Percentiles rank a stretch among this genome's conserved stretches.
Evolutionary conservation across 768 basidiomycete species (phyloP).

Genomic region (Rhodocollybia butyracea): DNA sequence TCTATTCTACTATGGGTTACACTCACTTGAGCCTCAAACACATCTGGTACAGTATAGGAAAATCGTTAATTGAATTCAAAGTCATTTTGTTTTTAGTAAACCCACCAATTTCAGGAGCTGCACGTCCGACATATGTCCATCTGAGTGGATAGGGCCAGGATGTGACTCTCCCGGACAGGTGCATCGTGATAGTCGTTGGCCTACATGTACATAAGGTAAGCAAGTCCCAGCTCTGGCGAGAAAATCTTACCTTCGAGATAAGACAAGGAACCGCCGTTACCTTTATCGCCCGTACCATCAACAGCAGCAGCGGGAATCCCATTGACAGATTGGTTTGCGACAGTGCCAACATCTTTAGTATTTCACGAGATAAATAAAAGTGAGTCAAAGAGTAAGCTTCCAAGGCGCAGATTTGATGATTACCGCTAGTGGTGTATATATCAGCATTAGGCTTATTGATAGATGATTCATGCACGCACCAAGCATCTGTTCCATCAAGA

Average conservation of each 20-base stretch:
- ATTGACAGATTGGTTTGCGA: constrained; percentile 49
- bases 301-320: constrained; percentile 43
- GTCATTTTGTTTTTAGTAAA: background rate
- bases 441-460: too few relatives aligned
- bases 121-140: constrained; percentile 49
- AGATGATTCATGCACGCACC: too few relatives aligned
- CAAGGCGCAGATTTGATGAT: too few relatives aligned
- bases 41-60: constrained; percentile 23
- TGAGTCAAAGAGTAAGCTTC: too few relatives aligned
- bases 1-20: background rate
- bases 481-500: too few relatives aligned
- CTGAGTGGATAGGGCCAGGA: constrained; percentile 44
- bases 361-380: too few relatives aligned
- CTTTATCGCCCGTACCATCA: constrained; percentile 27
- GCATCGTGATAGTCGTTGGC: constrained; percentile 50
- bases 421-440: too few relatives aligned
- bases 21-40: constrained; percentile 50
- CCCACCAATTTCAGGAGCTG: constrained; percentile 47
- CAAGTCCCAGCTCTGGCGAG: background rate
- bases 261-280: constrained; percentile 18
- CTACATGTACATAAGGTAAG: background rate
- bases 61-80: background rate
- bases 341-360: constrained; percentile 59
- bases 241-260: constrained; percentile 39
- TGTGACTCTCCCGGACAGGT: constrained; percentile 55